Conservation (phyloP, 2,329 filamentous ascomycete genomes). For the Dactylellina parvicollis region DNA sequence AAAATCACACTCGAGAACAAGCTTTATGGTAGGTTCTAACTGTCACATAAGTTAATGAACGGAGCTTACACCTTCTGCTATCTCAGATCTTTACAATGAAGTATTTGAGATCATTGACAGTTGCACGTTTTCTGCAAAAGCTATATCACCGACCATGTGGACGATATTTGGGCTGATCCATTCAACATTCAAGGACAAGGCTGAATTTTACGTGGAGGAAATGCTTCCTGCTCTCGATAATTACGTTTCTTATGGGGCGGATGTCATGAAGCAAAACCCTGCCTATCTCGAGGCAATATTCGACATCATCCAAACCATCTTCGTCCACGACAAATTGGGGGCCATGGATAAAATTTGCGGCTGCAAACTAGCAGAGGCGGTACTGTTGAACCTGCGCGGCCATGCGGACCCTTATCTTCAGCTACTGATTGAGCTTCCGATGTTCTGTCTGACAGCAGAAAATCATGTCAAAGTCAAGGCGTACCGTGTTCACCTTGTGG, state of each 20-base stretch:
- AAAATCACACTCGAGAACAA: conserved; percentile 97
- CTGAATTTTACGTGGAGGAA: conserved; percentile 96
- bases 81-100: conserved; percentile 88
- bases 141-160: conserved; percentile 97
- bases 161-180: conserved; percentile 97
- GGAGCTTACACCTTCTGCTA: conserved; percentile 55
- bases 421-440: conserved; percentile 88
- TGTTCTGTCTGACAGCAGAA: conserved; percentile 76
- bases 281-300: conserved; percentile 87
- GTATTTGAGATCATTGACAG: conserved; percentile 99
- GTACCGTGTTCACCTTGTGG: conserved; percentile 95
- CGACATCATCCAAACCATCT: conserved; percentile 89
- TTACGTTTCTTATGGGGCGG: conserved; percentile 91
- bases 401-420: conserved; percentile 88
- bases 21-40: conserved; percentile 79
- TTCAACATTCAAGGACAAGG: conserved; percentile 94
- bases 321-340: conserved; percentile 88
- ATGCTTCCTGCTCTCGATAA: conserved; percentile 99
- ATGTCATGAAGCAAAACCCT: conserved; percentile 81
- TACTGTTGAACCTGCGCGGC: conserved; percentile 93
- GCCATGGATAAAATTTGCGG: conserved; percentile 95
- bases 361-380: conserved; percentile 94
- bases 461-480: conserved; percentile 88
- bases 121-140: conserved; percentile 97
- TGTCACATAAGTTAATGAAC: not conserved